Evolutionary conservation across 768 basidiomycete genomes (phyloP).

Genomic region (Leccinum disarticulatum): DNA sequence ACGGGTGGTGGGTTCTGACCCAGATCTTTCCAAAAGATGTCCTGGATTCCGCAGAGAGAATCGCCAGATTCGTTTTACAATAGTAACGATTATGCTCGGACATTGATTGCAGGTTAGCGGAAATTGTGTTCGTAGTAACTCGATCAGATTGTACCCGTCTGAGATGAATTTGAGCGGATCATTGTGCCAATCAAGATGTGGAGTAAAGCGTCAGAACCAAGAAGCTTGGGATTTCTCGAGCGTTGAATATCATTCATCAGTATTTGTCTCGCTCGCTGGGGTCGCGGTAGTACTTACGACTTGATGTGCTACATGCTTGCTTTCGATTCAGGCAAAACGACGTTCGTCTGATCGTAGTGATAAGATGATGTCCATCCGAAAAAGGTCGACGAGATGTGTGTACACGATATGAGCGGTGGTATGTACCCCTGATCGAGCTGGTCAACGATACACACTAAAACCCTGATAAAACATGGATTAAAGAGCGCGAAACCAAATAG

Average conservation of each 20-base stretch:
- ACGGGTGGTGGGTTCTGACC: conserved; percentile 21
- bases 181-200: neutral
- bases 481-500: neutral
- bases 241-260: neutral
- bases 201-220: neutral
- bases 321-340: neutral
- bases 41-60: conserved; percentile 11
- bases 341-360: neutral
- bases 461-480: conserved; percentile 5
- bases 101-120: neutral
- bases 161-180: neutral
- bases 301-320: neutral
- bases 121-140: neutral
- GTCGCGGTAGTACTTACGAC: neutral
- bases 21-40: conserved; percentile 16
- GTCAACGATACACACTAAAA: conserved; percentile 12
- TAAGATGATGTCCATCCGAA: conserved; percentile 2
- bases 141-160: neutral
- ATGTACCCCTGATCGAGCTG: conserved; percentile 17
- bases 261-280: neutral
- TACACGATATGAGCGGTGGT: conserved; percentile 12
- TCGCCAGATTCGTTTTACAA: conserved; percentile 4
- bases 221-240: neutral
- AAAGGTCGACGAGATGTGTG: conserved; percentile 1
- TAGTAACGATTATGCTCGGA: neutral